These are phyloP conservation scores for Scheffersomyces stipitis DNA, from an alignment of 805 yeast species.

Conservation along the genomic window DNA sequence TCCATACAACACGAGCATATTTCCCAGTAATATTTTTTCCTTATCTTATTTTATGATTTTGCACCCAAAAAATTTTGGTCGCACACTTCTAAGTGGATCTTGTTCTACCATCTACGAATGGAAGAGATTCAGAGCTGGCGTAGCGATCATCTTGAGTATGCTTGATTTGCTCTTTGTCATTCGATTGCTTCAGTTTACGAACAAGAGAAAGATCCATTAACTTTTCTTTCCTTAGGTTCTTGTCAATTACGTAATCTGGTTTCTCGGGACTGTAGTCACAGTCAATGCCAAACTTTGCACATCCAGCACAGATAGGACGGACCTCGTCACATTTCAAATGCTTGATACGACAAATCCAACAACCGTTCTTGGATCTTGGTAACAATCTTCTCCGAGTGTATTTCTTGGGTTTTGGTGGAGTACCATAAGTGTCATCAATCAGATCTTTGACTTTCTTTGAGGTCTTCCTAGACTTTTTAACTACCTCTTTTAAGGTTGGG, in stretches of 20 bases:
- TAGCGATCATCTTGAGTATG: background rate
- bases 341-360: slow-evolving; percentile 48
- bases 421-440: slow-evolving; percentile 1
- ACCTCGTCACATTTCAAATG: slow-evolving; percentile 45
- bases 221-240: slow-evolving; percentile 32
- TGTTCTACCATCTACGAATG: background rate
- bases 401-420: slow-evolving; percentile 25
- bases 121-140: background rate
- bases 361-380: slow-evolving; percentile 43
- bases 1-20: too few relatives aligned
- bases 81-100: background rate
- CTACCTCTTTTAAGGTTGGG: slow-evolving; percentile 10
- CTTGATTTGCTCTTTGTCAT: slow-evolving; percentile 1
- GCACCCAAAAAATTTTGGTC: background rate
- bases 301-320: slow-evolving; percentile 37
- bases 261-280: slow-evolving; percentile 42
- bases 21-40: too few relatives aligned
- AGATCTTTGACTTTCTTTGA: background rate
- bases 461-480: slow-evolving; percentile 7
- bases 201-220: slow-evolving; percentile 29
- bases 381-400: slow-evolving; percentile 38
- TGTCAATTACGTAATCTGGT: slow-evolving; percentile 40
- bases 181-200: slow-evolving; percentile 20
- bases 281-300: slow-evolving; percentile 38
- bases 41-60: too few relatives aligned